Evolutionary conservation across 306 rosid species (phyloP).

Genomic region (Cicer bijugum): DNA sequence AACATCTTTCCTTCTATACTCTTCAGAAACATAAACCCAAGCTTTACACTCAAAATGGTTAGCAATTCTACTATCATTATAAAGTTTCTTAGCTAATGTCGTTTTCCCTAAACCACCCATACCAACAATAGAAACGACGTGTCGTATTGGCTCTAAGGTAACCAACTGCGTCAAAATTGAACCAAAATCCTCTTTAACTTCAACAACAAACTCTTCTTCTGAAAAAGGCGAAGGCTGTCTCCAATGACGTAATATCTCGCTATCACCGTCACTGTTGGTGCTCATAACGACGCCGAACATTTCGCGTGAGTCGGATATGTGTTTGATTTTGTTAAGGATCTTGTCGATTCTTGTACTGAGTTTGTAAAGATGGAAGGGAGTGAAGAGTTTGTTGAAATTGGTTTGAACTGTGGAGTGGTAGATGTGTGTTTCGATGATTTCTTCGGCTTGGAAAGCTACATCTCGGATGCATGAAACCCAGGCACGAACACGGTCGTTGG

Average conservation of each 20-base stretch:
- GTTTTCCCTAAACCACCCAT: constrained; percentile 60
- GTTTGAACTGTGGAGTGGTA: constrained; percentile 25
- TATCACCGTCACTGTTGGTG: neutral
- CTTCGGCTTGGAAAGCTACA: constrained; percentile 50
- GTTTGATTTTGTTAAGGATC: constrained; percentile 38
- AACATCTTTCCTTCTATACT: constrained; percentile 50
- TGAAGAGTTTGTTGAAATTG: constrained; percentile 24
- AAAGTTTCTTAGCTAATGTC: constrained; percentile 50
- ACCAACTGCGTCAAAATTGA: constrained; percentile 35
- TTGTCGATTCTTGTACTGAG: constrained; percentile 23
- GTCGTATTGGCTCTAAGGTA: constrained; percentile 23
- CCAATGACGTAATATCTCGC: constrained; percentile 45
- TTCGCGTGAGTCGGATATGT: constrained; percentile 41
- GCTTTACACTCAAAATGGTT: constrained; percentile 50
- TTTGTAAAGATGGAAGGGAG: constrained; percentile 31
- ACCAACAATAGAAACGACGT: constrained; percentile 55
- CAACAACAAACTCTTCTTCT: constrained; percentile 53
- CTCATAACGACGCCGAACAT: constrained; percentile 40
- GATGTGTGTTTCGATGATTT: constrained; percentile 48
- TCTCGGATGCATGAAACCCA: constrained; percentile 57
- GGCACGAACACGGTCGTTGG: constrained; percentile 41
- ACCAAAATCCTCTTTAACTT: constrained; percentile 48
- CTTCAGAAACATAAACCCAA: constrained; percentile 57
- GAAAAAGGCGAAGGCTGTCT: constrained; percentile 49
- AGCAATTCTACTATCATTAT: constrained; percentile 22